Evolutionary conservation across 1,284 basidiomycete species (phyloP).

Genomic region (Puccinia horiana): DNA sequence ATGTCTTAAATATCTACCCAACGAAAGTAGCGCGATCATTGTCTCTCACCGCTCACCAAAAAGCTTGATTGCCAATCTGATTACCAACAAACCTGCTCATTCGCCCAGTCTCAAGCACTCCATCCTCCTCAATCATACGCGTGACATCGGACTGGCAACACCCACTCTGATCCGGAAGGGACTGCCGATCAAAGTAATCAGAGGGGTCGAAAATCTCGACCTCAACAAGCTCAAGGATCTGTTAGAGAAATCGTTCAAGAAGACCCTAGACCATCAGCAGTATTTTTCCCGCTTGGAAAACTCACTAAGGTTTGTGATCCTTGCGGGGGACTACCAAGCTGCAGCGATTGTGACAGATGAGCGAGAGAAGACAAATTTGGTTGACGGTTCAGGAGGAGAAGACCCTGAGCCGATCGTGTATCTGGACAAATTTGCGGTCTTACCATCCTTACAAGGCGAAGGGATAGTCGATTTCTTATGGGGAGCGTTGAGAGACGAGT

Average conservation of each 20-base stretch:
- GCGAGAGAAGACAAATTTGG: slow-evolving; percentile 55
- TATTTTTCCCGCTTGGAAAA: slow-evolving; percentile 78
- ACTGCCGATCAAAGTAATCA: slow-evolving; percentile 79
- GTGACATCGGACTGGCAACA: slow-evolving; percentile 81
- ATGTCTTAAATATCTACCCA: slow-evolving; percentile 90
- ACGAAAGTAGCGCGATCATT: slow-evolving; percentile 87
- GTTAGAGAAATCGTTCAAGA: slow-evolving; percentile 82
- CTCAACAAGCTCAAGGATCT: slow-evolving; percentile 73
- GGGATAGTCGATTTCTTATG: slow-evolving; percentile 99
- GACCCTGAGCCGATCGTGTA: slow-evolving; percentile 69
- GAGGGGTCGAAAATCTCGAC: slow-evolving; percentile 69
- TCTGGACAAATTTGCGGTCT: slow-evolving; percentile 97
- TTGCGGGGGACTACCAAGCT: slow-evolving; percentile 94
- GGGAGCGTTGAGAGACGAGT: slow-evolving; percentile 97
- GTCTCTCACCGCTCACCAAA: slow-evolving; percentile 95
- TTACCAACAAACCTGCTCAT: slow-evolving; percentile 96
- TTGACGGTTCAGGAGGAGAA: slow-evolving; percentile 53
- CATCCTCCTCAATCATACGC: slow-evolving; percentile 74
- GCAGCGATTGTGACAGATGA: slow-evolving; percentile 94
- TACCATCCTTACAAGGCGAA: slow-evolving; percentile 91
- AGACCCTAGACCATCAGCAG: slow-evolving; percentile 70
- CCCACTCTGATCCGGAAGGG: slow-evolving; percentile 91
- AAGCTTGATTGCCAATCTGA: slow-evolving; percentile 91
- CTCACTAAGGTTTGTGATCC: slow-evolving; percentile 85
- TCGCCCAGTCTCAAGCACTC: slow-evolving; percentile 93